A percentile compares a stretch with the other conserved stretches of the same genome.
phyloP scores from a whole-genome alignment of 2,329 filamentous ascomycete species.

The Nemania bipapillata region DNA sequence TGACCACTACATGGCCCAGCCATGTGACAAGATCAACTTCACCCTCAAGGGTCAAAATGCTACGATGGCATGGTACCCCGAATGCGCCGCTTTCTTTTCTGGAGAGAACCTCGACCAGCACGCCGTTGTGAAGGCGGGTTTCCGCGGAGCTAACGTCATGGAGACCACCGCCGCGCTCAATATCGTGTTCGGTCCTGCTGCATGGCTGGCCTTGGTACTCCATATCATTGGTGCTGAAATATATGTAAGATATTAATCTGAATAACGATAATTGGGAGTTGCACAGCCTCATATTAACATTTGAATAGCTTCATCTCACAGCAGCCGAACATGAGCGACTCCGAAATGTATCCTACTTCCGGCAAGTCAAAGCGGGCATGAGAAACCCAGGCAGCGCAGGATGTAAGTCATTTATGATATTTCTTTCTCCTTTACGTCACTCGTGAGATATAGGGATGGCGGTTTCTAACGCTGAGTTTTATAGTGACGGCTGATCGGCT shows the following conservation, averaged over 20 bases:
- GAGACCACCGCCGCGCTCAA: conserved; percentile 58
- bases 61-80: conserved; percentile 56
- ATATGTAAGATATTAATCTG: conserved; percentile 53
- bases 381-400: conserved; percentile 55
- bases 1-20: conserved; percentile 47
- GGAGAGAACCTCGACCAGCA: conserved; percentile 44
- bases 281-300: neutral
- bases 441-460: neutral
- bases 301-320: conserved; percentile 50
- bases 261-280: too few relatives aligned
- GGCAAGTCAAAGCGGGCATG: conserved; percentile 59
- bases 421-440: neutral
- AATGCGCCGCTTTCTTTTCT: conserved; percentile 56
- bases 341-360: conserved; percentile 58
- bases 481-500: conserved; percentile 51
- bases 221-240: conserved; percentile 63
- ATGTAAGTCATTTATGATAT: conserved; percentile 4
- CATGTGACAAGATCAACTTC: conserved; percentile 63
- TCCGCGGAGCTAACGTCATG: conserved; percentile 47
- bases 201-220: conserved; percentile 64
- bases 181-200: conserved; percentile 61
- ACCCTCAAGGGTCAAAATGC: conserved; percentile 49
- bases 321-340: conserved; percentile 58
- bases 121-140: conserved; percentile 51
- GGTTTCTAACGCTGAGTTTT: neutral